A percentile compares a stretch with the other conserved stretches of the same genome.
phyloP scores from a whole-genome alignment of 2,329 filamentous ascomycete genomes.

The Curvularia spicifera region DNA sequence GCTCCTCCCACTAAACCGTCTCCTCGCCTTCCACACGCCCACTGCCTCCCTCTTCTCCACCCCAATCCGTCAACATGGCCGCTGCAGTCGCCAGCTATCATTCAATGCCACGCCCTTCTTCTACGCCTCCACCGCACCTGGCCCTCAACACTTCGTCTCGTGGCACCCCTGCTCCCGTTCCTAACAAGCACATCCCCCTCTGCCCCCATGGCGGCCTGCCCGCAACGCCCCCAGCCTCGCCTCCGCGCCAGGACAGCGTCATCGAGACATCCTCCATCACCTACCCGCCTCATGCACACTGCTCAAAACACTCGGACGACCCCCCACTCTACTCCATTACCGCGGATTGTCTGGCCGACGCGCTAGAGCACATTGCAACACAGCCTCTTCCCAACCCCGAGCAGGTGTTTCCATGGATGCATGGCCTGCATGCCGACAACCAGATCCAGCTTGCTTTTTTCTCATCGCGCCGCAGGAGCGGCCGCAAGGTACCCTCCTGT shows the following conservation, averaged over 20 bases:
- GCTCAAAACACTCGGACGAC: conserved; percentile 57
- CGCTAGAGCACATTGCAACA: conserved; percentile 75
- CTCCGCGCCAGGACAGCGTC: conserved; percentile 62
- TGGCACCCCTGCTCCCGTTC: conserved; percentile 67
- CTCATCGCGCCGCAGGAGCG: conserved; percentile 73
- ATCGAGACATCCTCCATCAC: conserved; percentile 71
- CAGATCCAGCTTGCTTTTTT: conserved; percentile 91
- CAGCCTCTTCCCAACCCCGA: conserved; percentile 84
- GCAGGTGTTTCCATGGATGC: conserved; percentile 94
- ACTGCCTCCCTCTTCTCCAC: conserved; percentile 7
- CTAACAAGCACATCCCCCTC: conserved; percentile 89
- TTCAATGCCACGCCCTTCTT: conserved; percentile 45
- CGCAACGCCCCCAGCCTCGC: conserved; percentile 64
- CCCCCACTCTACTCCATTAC: conserved; percentile 76
- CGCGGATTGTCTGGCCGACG: conserved; percentile 70
- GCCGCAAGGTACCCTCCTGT: conserved; percentile 74
- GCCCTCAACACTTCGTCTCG: conserved; percentile 64
- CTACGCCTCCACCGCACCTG: conserved; percentile 60
- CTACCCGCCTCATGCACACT: conserved; percentile 72
- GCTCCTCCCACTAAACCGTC: conserved; percentile 9
- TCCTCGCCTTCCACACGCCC: conserved; percentile 12
- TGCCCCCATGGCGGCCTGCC: conserved; percentile 78
- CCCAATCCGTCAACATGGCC: conserved; percentile 47
- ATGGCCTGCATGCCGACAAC: conserved; percentile 89
- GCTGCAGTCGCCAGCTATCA: conserved; percentile 51